Evolutionary conservation across 1,139 yeast species (phyloP).

Genomic region (Lodderomyces elongisporus): DNA sequence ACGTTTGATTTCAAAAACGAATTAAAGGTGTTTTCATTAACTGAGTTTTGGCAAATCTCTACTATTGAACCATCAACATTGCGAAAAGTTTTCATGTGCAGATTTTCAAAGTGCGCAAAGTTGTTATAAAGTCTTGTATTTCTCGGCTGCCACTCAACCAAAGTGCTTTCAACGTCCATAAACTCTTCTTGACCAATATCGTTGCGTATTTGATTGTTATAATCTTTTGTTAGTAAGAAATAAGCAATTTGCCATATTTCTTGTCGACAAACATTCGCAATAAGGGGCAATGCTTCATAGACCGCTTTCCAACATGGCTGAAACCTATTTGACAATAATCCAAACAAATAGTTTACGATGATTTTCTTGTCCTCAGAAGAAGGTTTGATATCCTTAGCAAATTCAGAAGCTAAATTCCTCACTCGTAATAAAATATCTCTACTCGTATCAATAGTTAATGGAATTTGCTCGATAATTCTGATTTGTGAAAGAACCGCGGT

Average conservation of each 20-base stretch:
- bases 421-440: conserved; percentile 73
- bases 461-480: conserved; percentile 65
- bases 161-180: conserved; percentile 15
- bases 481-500: conserved; percentile 38
- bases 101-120: conserved; percentile 20
- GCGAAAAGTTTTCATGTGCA: conserved; percentile 20
- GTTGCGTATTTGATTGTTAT: conserved; percentile 13
- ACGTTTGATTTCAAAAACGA: conserved; percentile 16
- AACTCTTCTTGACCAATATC: conserved; percentile 15
- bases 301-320: conserved; percentile 86
- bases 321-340: conserved; percentile 68
- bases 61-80: conserved; percentile 27
- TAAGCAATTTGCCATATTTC: conserved; percentile 55
- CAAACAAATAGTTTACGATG: conserved; percentile 60
- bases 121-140: conserved; percentile 26
- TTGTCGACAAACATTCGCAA: conserved; percentile 39
- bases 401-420: conserved; percentile 53
- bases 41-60: conserved; percentile 12
- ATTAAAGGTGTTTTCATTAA: conserved; percentile 27
- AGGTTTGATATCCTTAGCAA: conserved; percentile 34
- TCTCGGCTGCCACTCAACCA: conserved; percentile 28
- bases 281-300: conserved; percentile 50
- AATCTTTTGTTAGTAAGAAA: conserved; percentile 35
- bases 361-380: conserved; percentile 30
- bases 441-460: conserved; percentile 61